Base-by-base conservation (phyloP, 768 basidiomycete species). In the Leucosporidium yakuticum region DNA sequence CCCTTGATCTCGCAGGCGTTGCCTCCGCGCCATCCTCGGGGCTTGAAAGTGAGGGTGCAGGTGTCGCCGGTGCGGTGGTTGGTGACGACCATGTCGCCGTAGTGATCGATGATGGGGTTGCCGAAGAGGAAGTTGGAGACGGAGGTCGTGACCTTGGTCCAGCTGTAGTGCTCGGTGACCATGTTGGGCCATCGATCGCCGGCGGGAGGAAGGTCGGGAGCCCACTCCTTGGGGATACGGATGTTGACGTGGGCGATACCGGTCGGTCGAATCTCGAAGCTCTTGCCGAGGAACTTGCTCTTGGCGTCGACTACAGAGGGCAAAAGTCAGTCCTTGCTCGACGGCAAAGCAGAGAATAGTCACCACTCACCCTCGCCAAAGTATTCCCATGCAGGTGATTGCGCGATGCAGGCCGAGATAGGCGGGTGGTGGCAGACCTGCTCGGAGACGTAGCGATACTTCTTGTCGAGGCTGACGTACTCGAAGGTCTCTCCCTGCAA, bases 361-460 rank as follows among this genome's bases (percentile, higher is more conserved):
- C 20, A 47, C 25, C 29, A n/a, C 39, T 31, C n/a, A 57, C 31
- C 56, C 36, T 54, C 65, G 60, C 93, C 92, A 70, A 84, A 96
- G 78, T 96, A 98, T 66, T 86, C 84, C 92, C 92, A 98, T 50
- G 80, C 79, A 0, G 90, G 90, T 0, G 89, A 87, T 78, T 98
- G 93, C 1, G 89, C 89, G 86, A 90, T 95, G 78, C 94, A 97
- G 12, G 94, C 93, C 6, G 91, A 92, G 60, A 97, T 92, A 0
- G 94, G 94, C 74, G 95, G 95, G 78, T 97, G 95, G 78, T 97
- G 94, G 76, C 88, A 92, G 69, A 98, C 95, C 83, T 98, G 94
- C 77, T 99, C 95, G 1, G 91, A 92, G 47, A 95, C 80, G 76
- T 97, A 99, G 44, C 91, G 85, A 77, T 94, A 98, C 77, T 90